phyloP scores from a whole-genome alignment of 2,329 filamentous ascomycete species.

The Bisporella sp. region DNA sequence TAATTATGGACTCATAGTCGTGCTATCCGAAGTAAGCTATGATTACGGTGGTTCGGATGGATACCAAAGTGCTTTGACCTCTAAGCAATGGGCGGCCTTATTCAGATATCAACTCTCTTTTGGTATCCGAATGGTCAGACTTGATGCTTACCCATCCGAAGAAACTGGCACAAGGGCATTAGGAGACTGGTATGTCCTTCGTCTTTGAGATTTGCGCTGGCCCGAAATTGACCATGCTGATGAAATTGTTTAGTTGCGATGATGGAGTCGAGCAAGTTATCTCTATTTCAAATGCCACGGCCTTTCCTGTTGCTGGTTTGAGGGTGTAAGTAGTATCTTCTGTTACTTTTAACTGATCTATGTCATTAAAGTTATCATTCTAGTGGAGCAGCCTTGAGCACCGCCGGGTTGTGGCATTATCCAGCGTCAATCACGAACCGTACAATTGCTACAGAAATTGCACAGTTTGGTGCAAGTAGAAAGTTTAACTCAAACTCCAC shows the following conservation, averaged over 20 bases:
- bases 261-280: slow-evolving; percentile 41
- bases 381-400: slow-evolving; percentile 33
- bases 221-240: neutral
- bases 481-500: slow-evolving; percentile 33
- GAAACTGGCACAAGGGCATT: slow-evolving; percentile 34
- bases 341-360: neutral
- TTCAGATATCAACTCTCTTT: slow-evolving; percentile 51
- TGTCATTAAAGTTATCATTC: slow-evolving; percentile 25
- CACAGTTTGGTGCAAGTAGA: slow-evolving; percentile 41
- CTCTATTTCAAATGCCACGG: slow-evolving; percentile 41
- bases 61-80: slow-evolving; percentile 33
- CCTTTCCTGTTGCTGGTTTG: slow-evolving; percentile 47
- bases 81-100: slow-evolving; percentile 47
- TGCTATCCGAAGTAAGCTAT: slow-evolving; percentile 21
- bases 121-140: slow-evolving; percentile 51
- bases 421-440: slow-evolving; percentile 47
- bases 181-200: slow-evolving; percentile 31
- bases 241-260: slow-evolving; percentile 27
- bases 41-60: slow-evolving; percentile 32
- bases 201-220: neutral
- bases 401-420: slow-evolving; percentile 49
- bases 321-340: slow-evolving; percentile 17
- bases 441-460: slow-evolving; percentile 46
- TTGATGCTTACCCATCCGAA: slow-evolving; percentile 48
- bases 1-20: slow-evolving; percentile 49